Evolutionary conservation across 805 yeast species (phyloP).

Genomic region (Saturnispora bothae): DNA sequence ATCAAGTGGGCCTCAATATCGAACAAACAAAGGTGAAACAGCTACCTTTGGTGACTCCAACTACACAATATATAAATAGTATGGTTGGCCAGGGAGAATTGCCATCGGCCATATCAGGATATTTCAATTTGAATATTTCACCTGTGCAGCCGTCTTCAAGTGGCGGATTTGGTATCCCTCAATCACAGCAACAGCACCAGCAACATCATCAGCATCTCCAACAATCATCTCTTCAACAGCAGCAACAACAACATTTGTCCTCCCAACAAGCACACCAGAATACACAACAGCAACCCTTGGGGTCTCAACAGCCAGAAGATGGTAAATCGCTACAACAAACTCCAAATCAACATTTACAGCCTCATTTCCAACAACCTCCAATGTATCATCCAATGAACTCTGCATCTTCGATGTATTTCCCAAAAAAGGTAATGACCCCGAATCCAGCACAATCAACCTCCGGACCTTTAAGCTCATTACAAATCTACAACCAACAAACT

Average conservation of each 20-base stretch:
- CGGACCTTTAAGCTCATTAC: conserved; percentile 4
- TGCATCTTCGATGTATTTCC: conserved; percentile 12
- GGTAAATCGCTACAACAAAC: no score
- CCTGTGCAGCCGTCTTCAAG: conserved; percentile 21
- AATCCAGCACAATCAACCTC: background rate
- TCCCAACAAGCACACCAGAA: no score
- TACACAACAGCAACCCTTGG: no score
- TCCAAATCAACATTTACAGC: conserved; percentile 15
- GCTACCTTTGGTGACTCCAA: conserved; percentile 13
- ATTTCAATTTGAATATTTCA: conserved; percentile 24
- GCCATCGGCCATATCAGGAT: conserved; percentile 15
- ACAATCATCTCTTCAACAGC: conserved; percentile 14
- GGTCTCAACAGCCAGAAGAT: no score
- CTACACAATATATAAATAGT: conserved; percentile 9
- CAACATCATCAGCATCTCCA: conserved; percentile 9
- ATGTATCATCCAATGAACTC: conserved; percentile 12
- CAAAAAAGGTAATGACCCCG: background rate
- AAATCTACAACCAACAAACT: conserved; percentile 25
- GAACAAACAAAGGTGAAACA: background rate
- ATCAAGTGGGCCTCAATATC: conserved; percentile 7
- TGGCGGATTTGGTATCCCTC: conserved; percentile 17
- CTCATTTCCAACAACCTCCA: conserved; percentile 8
- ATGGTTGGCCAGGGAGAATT: conserved; percentile 7
- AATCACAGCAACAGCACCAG: conserved; percentile 13
- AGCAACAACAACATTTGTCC: conserved; percentile 19